phyloP scores from a whole-genome alignment of 305 asterid species.

The Fraxinus platypoda region DNA sequence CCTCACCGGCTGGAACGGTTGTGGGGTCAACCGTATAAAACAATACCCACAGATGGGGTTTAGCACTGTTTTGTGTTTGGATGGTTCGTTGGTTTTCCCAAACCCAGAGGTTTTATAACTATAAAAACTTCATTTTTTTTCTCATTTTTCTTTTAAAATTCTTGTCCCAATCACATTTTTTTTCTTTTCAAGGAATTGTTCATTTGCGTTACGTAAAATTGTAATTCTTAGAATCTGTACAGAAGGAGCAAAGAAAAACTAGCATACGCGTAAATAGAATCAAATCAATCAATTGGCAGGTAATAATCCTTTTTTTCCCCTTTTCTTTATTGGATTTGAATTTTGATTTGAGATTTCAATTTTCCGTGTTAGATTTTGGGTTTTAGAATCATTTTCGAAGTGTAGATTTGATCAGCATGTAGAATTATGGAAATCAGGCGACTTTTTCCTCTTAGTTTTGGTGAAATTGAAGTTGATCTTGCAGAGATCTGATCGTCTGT shows the following conservation, averaged over 20 bases:
- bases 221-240: conserved; percentile 24
- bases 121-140: neutral
- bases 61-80: conserved; percentile 32
- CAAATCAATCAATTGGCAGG: conserved; percentile 33
- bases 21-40: conserved; percentile 23
- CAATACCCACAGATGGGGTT: conserved; percentile 40
- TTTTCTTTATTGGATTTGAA: conserved; percentile 13
- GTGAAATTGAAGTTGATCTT: conserved; percentile 36
- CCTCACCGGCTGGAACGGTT: conserved; percentile 27
- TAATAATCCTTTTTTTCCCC: conserved; percentile 15
- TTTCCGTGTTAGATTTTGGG: conserved; percentile 6
- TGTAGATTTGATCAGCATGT: conserved; percentile 21
- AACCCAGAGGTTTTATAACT: conserved; percentile 58
- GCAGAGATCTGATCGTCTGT: conserved; percentile 43
- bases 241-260: conserved; percentile 8
- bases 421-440: conserved; percentile 8
- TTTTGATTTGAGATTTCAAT: conserved; percentile 14
- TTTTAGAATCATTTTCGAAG: neutral
- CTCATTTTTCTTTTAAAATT: neutral
- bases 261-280: conserved; percentile 22
- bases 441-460: neutral
- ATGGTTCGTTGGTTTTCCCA: conserved; percentile 36
- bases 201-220: conserved; percentile 32
- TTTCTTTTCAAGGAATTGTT: conserved; percentile 19
- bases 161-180: neutral